Evolutionary conservation across 441 rosid genomes (phyloP).

Genomic region (Euphorbia schlechtendalii): DNA sequence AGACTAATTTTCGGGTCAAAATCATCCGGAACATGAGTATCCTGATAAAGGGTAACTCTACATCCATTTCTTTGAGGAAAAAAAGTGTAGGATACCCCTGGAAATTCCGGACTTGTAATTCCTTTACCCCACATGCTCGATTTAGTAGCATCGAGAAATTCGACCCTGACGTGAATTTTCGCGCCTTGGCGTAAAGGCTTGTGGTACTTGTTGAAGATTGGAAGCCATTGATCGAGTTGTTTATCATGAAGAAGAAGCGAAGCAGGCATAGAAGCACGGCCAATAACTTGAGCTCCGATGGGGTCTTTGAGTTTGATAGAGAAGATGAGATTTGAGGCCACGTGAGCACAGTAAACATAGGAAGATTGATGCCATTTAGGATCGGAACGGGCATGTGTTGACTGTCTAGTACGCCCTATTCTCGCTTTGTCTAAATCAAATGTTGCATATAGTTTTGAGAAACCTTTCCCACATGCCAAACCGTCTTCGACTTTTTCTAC

Average conservation of each 20-base stretch:
- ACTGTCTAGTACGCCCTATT: constrained; percentile 22
- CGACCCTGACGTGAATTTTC: constrained; percentile 28
- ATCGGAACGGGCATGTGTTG: constrained; percentile 13
- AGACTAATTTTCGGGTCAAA: constrained; percentile 21
- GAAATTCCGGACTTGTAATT: constrained; percentile 20
- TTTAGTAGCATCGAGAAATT: constrained; percentile 25
- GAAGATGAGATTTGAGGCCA: constrained; percentile 24
- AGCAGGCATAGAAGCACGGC: constrained; percentile 28
- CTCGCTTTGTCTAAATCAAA: constrained; percentile 23
- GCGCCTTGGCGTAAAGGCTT: constrained; percentile 18
- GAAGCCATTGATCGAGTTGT: constrained; percentile 21
- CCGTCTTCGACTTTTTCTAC: constrained; percentile 19
- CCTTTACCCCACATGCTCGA: constrained; percentile 25
- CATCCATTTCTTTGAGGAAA: constrained; percentile 31
- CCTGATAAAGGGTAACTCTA: constrained; percentile 36
- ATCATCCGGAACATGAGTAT: constrained; percentile 28
- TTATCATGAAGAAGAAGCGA: constrained; percentile 17
- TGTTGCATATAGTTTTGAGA: constrained; percentile 18
- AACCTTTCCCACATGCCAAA: constrained; percentile 21
- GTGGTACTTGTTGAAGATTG: constrained; percentile 11
- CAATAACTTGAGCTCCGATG: constrained; percentile 22
- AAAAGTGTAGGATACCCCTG: constrained; percentile 32
- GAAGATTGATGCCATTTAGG: constrained; percentile 32
- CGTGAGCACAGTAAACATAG: constrained; percentile 30
- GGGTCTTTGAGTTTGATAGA: constrained; percentile 29